These are phyloP conservation scores for Aschersonia sp. DNA, from an alignment of 2,329 filamentous ascomycete species.

Conservation along the genomic window DNA sequence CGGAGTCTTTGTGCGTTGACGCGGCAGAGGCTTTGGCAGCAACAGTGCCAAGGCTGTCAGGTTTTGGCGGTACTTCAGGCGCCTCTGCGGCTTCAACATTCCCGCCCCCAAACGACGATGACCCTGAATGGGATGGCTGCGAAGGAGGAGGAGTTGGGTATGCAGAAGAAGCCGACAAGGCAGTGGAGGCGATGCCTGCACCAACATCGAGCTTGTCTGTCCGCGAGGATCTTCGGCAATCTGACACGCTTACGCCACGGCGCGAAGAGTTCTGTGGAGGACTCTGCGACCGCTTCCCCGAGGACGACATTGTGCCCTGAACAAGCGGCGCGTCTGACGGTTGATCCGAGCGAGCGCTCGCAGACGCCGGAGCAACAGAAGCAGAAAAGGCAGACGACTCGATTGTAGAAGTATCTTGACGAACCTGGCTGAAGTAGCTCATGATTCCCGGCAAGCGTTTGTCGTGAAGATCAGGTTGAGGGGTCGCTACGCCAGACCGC, in stretches of 20 bases:
- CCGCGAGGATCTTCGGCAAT: conserved; percentile 3
- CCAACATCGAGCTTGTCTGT: conserved; percentile 8
- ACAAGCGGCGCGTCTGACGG: conserved; percentile 6
- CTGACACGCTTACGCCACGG: conserved; percentile 9
- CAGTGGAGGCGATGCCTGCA: conserved; percentile 9
- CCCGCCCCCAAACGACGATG: conserved; percentile 15
- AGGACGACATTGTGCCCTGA: conserved; percentile 16
- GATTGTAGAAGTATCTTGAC: conserved; percentile 60
- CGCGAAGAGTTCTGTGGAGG: conserved; percentile 11
- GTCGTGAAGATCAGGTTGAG: conserved; percentile 83
- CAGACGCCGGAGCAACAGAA: conserved; percentile 23
- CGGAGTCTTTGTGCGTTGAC: conserved; percentile 1
- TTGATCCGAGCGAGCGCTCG: conserved; percentile 14
- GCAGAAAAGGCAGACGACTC: conserved; percentile 13
- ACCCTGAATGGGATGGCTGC: conserved; percentile 23
- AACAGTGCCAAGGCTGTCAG: background rate
- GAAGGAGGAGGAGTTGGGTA: conserved; percentile 47
- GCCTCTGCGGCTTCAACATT: conserved; percentile 10
- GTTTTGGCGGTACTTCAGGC: conserved; percentile 2
- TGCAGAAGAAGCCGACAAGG: conserved; percentile 14
- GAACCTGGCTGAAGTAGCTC: conserved; percentile 99
- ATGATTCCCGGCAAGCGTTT: conserved; percentile 92
- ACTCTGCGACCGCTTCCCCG: conserved; percentile 11
- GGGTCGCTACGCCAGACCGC: conserved; percentile 82
- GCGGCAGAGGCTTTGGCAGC: background rate